Evolutionary conservation across 2,329 filamentous ascomycete genomes (phyloP), one percentile per base, ranked within the genome.

Genomic region (Fusarium sp.): DNA sequence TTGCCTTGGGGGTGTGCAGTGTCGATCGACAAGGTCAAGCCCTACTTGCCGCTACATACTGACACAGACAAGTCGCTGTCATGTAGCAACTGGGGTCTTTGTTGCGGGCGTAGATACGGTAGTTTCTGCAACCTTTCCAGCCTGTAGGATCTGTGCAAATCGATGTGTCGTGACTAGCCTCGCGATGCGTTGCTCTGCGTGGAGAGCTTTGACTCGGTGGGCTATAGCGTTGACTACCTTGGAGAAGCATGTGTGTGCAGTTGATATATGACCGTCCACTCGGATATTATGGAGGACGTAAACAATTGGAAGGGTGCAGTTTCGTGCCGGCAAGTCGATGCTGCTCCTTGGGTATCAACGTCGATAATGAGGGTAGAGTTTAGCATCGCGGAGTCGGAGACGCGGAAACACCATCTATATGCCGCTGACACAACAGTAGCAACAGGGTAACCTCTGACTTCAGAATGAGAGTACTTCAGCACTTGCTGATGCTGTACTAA

Each of bases 21-120:
- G 71, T 54, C 67, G 63, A 69, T 69, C 71, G 18, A 55, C 51
- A 52, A 55, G 31, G 59, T 42, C 38, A 28, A 52, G 31, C 44
- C 44, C 39, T 52, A 56, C 61, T 55, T 69, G 47, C 42, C 22
- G 20, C 51, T 60, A 12, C 49, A 61, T 58, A 44, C 66, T 54
- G 66, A 60, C 42, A 59, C 58, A 56, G 57, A 44, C 56, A 26
- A 47, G 41, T 42, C 66, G 47, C 39, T 55, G 42, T 60, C 63
- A 47, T 60, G 54, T 36, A 33, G 38, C 22, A 35, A 10, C 11
- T 52, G 26, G 20, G 49, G 35, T 41, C 22, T 42, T 17, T 12
- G 31, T 49, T 68, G 63, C 65, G 63, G 63, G 65, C 65, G 65
- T 68, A 61, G 36, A 26, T 42, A 38, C 42, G 42, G 55, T 31